These are phyloP conservation scores for Penium margaritaceum DNA, from an alignment of 139 green algal species.

Conservation along the genomic window DNA sequence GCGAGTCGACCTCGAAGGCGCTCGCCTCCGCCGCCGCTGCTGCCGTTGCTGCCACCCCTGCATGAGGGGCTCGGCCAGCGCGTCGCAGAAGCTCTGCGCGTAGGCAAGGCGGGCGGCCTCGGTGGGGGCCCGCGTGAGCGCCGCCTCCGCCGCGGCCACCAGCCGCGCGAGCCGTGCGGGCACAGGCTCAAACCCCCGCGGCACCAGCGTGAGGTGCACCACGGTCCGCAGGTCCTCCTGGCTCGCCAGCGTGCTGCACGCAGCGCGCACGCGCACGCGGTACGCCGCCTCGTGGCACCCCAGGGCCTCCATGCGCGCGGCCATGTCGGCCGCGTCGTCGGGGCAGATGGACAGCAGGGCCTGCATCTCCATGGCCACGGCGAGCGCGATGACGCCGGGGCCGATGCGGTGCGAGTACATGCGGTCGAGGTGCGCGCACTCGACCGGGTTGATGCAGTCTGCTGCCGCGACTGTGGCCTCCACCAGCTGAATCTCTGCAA, in stretches of 20 bases:
- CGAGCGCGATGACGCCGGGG: not conserved
- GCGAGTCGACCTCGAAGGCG: too few relatives aligned
- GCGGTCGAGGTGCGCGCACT: not conserved
- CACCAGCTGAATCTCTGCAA: not conserved
- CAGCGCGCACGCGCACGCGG: not conserved
- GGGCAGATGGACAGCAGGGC: not conserved
- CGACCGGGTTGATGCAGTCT: not conserved
- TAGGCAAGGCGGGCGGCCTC: not conserved
- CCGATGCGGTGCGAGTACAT: not conserved
- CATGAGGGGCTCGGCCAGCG: too few relatives aligned
- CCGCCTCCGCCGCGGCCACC: not conserved
- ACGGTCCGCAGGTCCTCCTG: not conserved
- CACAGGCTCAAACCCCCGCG: not conserved
- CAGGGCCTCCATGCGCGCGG: not conserved
- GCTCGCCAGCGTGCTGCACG: not conserved
- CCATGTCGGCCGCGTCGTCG: not conserved
- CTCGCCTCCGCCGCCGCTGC: too few relatives aligned
- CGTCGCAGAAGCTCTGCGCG: not conserved
- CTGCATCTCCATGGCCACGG: not conserved
- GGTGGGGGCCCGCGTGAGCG: not conserved
- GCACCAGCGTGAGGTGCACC: not conserved
- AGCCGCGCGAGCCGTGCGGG: not conserved
- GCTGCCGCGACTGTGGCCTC: not conserved
- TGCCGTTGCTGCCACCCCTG: too few relatives aligned
- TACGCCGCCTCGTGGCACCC: constrained; percentile 3